Percentiles rank a stretch among this genome's conserved stretches.
These are phyloP conservation scores for Rehmannia glutinosa DNA, from an alignment of 257 asterid species.

Conservation along the genomic window DNA sequence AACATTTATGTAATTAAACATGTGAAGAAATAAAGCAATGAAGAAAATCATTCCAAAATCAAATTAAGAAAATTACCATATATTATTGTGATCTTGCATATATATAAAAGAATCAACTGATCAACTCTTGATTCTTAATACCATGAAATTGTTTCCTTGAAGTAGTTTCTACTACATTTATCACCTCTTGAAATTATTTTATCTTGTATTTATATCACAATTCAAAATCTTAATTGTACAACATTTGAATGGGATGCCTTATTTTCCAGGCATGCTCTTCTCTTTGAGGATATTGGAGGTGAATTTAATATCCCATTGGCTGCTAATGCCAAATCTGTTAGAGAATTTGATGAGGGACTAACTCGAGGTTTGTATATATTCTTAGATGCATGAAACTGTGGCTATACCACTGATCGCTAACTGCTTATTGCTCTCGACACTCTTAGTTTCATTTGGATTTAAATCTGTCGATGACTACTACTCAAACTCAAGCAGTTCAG, in stretches of 20 bases:
- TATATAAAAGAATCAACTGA: not conserved
- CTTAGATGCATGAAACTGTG: slow-evolving; percentile 14
- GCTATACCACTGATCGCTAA: not conserved
- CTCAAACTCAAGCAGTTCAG: slow-evolving; percentile 90
- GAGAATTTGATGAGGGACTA: slow-evolving; percentile 90
- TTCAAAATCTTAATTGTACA: no score
- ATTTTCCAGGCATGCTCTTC: slow-evolving; percentile 71
- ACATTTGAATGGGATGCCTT: slow-evolving; percentile 5
- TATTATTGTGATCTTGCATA: not conserved
- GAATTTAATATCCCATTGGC: slow-evolving; percentile 76
- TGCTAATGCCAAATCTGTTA: slow-evolving; percentile 75
- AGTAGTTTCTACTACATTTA: slow-evolving; percentile 3
- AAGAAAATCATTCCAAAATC: not conserved
- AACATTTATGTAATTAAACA: not conserved
- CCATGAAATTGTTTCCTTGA: not conserved
- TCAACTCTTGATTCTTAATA: not conserved
- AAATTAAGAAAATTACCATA: not conserved
- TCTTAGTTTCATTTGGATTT: slow-evolving; percentile 93
- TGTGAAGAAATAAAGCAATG: not conserved
- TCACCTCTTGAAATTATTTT: slow-evolving; percentile 10
- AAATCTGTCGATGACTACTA: slow-evolving; percentile 95
- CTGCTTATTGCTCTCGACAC: slow-evolving; percentile 1
- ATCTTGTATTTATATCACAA: no score
- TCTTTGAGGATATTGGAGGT: slow-evolving; percentile 85
- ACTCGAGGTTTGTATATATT: slow-evolving; percentile 66